Evolutionary conservation across 2,329 filamentous ascomycete genomes (phyloP), one percentile per base, ranked within the genome.

Genomic region (Fusarium anthophilum): DNA sequence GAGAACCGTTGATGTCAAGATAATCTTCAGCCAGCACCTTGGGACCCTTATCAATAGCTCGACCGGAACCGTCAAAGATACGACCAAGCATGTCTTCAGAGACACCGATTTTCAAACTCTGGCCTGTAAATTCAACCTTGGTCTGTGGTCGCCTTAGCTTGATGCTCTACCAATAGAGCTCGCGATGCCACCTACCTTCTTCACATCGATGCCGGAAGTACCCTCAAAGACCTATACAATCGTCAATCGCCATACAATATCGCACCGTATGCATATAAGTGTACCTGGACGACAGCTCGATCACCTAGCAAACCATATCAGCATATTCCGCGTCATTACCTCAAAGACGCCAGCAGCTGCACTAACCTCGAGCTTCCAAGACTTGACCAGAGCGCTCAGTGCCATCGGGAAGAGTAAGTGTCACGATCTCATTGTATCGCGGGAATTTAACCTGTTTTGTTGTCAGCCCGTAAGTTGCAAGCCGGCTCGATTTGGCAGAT

Each of bases 61-160:
- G 93, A 82, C 96, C 96, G 70, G 96, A 98, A 80, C 96, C 96
- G 87, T 99, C 95, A 82, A 99, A 99, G 84, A 98, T 95, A 87
- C 97, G 96, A 76, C 96, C 96, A 85, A 99, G 86, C 96, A 99
- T 99, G 87, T 99, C 96, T 87, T 99, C 97, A 59, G 96, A 98
- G 69, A 99, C 96, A 84, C 96, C 96, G 60, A 99, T 93, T 90
- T 98, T 98, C 87, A 99, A 87, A 87, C 94, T 98, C 87, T 98
- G 91, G 70, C 96, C 96, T 38, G 94, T 97, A 84, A 99, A 98
- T 83, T 99, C 94, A 83, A 99, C 96, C 89, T 93, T 97, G 63
- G 96, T 98, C 95, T 96, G 80, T 77, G 47, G 12, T 51, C 44
- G 39, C 53, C 74, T 83, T 73, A 83, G 81, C 70, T 56, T 56